Conservation (phyloP, 495 filamentous ascomycete genomes). For the Apodospora peruviana region DNA sequence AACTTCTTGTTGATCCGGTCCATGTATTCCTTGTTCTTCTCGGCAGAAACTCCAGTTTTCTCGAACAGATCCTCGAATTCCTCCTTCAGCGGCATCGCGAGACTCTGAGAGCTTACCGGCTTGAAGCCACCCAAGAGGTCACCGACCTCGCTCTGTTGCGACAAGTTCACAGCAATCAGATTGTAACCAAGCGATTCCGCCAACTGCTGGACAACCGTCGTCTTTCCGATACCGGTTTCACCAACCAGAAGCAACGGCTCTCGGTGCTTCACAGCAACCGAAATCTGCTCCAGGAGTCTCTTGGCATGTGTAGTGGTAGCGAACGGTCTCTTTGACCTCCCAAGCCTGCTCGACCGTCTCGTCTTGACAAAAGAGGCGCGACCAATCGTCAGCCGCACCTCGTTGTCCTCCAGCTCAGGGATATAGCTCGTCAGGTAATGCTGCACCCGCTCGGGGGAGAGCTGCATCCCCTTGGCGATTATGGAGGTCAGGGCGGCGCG, state of each 20-base stretch:
- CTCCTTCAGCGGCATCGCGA: constrained; percentile 86
- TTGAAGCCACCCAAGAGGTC: constrained; percentile 96
- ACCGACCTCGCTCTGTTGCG: constrained; percentile 92
- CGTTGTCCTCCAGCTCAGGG: constrained; percentile 55
- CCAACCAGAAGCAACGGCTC: constrained; percentile 92
- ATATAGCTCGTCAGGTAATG: constrained; percentile 64
- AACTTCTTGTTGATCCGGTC: constrained; percentile 73
- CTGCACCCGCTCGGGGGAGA: constrained; percentile 70
- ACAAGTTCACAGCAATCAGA: constrained; percentile 86
- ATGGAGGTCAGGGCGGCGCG: constrained; percentile 54
- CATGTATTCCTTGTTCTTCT: constrained; percentile 81
- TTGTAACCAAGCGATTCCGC: constrained; percentile 75
- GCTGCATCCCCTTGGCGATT: constrained; percentile 78
- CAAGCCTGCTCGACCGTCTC: constrained; percentile 32
- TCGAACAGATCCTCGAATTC: constrained; percentile 87
- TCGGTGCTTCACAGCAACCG: constrained; percentile 69
- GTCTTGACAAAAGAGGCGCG: constrained; percentile 52
- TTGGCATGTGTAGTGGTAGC: constrained; percentile 68
- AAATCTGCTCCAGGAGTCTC: constrained; percentile 75
- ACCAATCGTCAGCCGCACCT: constrained; percentile 58
- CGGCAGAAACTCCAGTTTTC: constrained; percentile 70
- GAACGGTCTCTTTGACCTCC: constrained; percentile 54
- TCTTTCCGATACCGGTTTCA: constrained; percentile 98
- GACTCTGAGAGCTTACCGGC: constrained; percentile 80
- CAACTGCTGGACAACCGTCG: constrained; percentile 87